A percentile compares a stretch with the other conserved stretches of the same genome.
phyloP scores from a whole-genome alignment of 306 rosid species.

The Fragaria iinumae region DNA sequence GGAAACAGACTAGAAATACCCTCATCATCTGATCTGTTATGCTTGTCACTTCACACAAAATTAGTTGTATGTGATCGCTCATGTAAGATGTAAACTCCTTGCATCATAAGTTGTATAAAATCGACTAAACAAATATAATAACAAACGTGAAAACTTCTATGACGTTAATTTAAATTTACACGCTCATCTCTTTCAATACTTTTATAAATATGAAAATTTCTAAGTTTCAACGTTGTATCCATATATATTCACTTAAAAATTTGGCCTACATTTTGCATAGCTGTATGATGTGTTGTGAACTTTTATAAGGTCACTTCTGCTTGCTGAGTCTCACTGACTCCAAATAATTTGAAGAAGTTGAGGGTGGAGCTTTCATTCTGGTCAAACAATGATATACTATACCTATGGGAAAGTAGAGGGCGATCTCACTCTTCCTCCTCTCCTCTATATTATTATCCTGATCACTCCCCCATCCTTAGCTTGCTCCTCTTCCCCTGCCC shows the following conservation, averaged over 20 bases:
- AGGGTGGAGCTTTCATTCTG: constrained; percentile 10
- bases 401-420: neutral
- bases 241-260: neutral
- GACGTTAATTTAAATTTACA: neutral
- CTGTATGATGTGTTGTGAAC: too few species aligned
- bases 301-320: neutral
- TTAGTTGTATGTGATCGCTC: neutral
- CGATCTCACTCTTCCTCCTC: constrained; percentile 9
- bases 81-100: neutral
- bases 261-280: neutral
- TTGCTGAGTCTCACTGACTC: constrained; percentile 5
- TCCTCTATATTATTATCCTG: neutral
- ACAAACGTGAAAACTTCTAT: too few species aligned
- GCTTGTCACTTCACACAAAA: neutral
- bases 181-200: neutral
- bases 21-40: too few species aligned
- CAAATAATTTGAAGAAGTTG: neutral
- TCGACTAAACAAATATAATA: neutral
- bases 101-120: neutral
- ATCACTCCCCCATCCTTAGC: constrained; percentile 16
- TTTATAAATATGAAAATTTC: too few species aligned
- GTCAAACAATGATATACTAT: constrained; percentile 19
- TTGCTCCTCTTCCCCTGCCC: constrained; percentile 27
- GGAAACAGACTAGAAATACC: neutral
- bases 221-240: too few species aligned